Percentiles rank a stretch among this genome's conserved stretches.
Evolutionary conservation across 192 early-diverging fungal genomes (phyloP).

Genomic region (Coemansia pectinata): DNA sequence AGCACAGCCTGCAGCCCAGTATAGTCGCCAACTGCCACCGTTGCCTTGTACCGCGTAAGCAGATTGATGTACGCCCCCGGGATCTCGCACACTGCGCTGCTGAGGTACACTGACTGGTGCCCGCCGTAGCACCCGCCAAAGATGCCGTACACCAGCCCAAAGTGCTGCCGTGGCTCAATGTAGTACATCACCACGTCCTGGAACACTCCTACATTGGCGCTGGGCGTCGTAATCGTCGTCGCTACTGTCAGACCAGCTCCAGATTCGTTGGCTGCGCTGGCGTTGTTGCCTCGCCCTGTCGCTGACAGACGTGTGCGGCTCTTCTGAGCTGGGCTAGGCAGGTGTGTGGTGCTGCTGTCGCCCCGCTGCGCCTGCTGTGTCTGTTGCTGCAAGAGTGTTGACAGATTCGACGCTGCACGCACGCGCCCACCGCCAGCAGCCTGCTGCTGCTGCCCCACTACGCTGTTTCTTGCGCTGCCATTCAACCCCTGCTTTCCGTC

Average conservation of each 20-base stretch:
- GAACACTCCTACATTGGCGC: conserved; percentile 27
- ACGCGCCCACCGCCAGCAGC: conserved; percentile 13
- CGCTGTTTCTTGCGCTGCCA: conserved; percentile 28
- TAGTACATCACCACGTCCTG: conserved; percentile 63
- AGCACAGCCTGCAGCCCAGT: conserved; percentile 63
- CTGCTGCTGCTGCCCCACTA: conserved; percentile 9
- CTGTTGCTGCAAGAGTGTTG: conserved; percentile 19
- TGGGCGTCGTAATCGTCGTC: conserved; percentile 10
- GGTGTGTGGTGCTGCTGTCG: background rate
- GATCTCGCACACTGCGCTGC: conserved; percentile 61
- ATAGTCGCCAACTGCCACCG: conserved; percentile 72
- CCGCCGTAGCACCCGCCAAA: conserved; percentile 73
- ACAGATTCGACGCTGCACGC: conserved; percentile 29
- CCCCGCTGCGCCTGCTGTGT: background rate
- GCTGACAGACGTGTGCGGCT: background rate
- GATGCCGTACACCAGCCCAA: conserved; percentile 69
- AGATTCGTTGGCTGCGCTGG: background rate
- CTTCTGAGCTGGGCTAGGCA: conserved; percentile 2
- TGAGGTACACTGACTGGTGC: conserved; percentile 66
- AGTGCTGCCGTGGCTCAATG: conserved; percentile 81
- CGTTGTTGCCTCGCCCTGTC: background rate
- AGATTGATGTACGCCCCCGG: conserved; percentile 72
- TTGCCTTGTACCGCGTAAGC: conserved; percentile 67
- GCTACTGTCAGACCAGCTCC: conserved; percentile 1
- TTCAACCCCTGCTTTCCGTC: background rate